Evolutionary conservation across 2,329 filamentous ascomycete species (phyloP), one percentile per base, ranked within the genome.

Genomic region (Arthroderma sp.): DNA sequence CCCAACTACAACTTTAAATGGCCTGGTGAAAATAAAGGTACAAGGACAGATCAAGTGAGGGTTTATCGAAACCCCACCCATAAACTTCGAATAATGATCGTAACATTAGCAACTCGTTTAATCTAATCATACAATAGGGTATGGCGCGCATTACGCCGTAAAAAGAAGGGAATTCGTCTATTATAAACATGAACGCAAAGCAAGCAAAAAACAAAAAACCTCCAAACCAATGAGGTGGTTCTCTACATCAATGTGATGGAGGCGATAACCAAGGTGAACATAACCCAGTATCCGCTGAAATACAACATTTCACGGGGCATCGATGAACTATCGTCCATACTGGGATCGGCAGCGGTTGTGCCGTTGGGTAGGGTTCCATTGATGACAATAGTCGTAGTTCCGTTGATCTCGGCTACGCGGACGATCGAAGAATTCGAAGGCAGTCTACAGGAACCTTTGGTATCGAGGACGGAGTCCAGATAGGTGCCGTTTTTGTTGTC

Each of bases 281-380:
- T 63, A 29, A 61, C 47, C 66, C 64, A 69, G 50, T 67, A 67
- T 22, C 66, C 66, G 32, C 59, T 62, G 34, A 57, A 54, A 29
- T 62, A 57, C 31, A 60, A 38, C 29, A 59, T 38, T 10, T 49
- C 45, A 11, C 53, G 30, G 11, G 50, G 38, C 28, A 44, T 52
- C 22, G 49, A 55, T 5, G 52, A 51, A 39, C 49, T 45, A 10
- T 44, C 45, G 29, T 9, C 5, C 33, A 52, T 40, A 15, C 52
- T 52, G 6, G 58, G 51, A 45, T 65, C 60, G 1, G 59, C 51
- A n/a, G 57, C 55, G 5, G 65, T 67, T 3, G 67, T 69, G 8
- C 65, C 66, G 45, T 65, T 71, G 2, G 62, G 61, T 44, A 71
- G 51, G 1, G 66, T 70, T 2, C 69, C 69, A 44, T 72, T 71